phyloP scores from a whole-genome alignment of 192 early-diverging fungal species.

The Mortierella alpina region DNA sequence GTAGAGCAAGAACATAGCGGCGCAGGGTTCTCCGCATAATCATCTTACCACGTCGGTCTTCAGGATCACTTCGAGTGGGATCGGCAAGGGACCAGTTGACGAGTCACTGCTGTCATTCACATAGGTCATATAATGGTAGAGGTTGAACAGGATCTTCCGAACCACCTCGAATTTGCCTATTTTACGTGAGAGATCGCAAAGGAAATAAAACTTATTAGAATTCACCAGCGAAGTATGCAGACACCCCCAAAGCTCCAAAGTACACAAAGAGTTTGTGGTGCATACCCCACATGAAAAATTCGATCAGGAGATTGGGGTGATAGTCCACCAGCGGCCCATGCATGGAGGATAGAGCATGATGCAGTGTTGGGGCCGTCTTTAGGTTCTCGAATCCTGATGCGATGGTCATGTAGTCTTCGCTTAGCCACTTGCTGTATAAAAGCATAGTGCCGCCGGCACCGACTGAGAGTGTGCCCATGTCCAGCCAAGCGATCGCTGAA shows the following conservation, averaged over 20 bases:
- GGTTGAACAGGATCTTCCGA: slow-evolving; percentile 66
- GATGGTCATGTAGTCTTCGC: slow-evolving; percentile 51
- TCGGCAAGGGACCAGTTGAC: slow-evolving; percentile 65
- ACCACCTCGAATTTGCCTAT: slow-evolving; percentile 75
- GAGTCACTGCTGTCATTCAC: slow-evolving; percentile 61
- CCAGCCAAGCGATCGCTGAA: slow-evolving; percentile 62
- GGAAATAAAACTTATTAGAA: too few relatives aligned
- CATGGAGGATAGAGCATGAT: slow-evolving; percentile 59
- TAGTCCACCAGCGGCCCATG: slow-evolving; percentile 79
- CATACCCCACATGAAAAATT: slow-evolving; percentile 80
- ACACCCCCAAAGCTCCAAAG: too few relatives aligned
- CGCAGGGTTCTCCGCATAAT: background rate
- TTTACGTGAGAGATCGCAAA: background rate
- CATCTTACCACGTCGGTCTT: slow-evolving; percentile 60
- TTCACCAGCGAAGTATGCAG: too few relatives aligned
- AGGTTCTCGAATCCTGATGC: slow-evolving; percentile 20
- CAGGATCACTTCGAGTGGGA: slow-evolving; percentile 72
- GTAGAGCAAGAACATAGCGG: background rate
- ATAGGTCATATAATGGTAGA: slow-evolving; percentile 73
- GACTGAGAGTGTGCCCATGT: slow-evolving; percentile 69
- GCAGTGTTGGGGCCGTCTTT: slow-evolving; percentile 57
- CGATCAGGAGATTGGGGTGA: slow-evolving; percentile 75
- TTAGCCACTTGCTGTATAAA: slow-evolving; percentile 77
- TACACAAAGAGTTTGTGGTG: too few relatives aligned
- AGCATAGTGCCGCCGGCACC: slow-evolving; percentile 64